Evolutionary conservation across 1,284 basidiomycete species (phyloP).

Genomic region (Caloboletus firmus): DNA sequence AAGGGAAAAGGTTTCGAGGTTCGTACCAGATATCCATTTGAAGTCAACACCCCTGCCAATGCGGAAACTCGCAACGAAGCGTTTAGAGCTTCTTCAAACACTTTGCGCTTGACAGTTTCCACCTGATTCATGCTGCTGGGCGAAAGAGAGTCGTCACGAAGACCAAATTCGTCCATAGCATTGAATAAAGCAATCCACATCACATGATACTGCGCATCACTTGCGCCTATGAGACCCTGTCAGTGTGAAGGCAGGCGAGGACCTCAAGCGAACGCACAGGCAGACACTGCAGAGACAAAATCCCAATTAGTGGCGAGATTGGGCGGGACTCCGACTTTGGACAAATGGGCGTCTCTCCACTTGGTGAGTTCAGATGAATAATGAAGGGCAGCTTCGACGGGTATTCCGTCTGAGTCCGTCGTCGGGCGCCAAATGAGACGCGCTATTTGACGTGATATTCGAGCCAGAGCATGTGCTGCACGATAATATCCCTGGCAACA

Average conservation of each 20-base stretch:
- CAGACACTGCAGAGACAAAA: conserved; percentile 78
- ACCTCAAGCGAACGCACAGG: conserved; percentile 49
- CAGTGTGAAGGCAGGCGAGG: conserved; percentile 1
- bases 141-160: conserved; percentile 56
- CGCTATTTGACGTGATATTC: conserved; percentile 77
- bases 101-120: conserved; percentile 63
- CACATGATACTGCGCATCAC: conserved; percentile 87
- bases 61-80: conserved; percentile 85
- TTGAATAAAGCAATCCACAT: conserved; percentile 83
- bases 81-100: conserved; percentile 79
- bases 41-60: conserved; percentile 75
- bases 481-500: conserved; percentile 67
- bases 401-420: conserved; percentile 74
- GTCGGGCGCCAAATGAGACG: conserved; percentile 76
- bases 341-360: conserved; percentile 78
- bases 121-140: conserved; percentile 48
- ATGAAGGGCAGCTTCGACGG: conserved; percentile 57
- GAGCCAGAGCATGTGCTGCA: conserved; percentile 77
- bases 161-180: conserved; percentile 80
- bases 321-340: conserved; percentile 79
- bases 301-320: conserved; percentile 86
- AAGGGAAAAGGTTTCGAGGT: conserved; percentile 10
- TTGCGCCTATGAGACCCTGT: conserved; percentile 61
- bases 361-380: conserved; percentile 63
- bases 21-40: conserved; percentile 79